Percentiles rank a stretch among this genome's conserved stretches.
Evolutionary conservation across 441 rosid species (phyloP).

Genomic region (Erysimum cheiri): DNA sequence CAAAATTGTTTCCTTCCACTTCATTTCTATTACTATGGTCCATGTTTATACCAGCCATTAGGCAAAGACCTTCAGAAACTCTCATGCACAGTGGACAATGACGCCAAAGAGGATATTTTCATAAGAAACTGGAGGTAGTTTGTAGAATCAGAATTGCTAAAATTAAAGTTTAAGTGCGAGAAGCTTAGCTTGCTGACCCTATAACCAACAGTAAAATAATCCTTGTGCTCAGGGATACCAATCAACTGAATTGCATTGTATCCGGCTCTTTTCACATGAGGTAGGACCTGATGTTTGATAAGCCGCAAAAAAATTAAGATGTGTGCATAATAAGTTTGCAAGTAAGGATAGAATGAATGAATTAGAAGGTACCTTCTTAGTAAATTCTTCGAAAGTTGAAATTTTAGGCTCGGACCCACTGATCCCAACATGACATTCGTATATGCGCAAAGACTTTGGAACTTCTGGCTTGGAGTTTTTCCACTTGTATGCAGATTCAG

Average conservation of each 20-base stretch:
- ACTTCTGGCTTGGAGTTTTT: constrained; percentile 59
- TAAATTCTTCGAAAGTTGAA: constrained; percentile 83
- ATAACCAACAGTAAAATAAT: constrained; percentile 89
- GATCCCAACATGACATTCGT: constrained; percentile 96
- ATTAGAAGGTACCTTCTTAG: constrained; percentile 60
- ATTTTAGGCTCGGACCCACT: constrained; percentile 88
- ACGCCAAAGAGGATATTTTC: constrained; percentile 20
- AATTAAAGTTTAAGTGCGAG: constrained; percentile 1
- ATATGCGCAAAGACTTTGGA: constrained; percentile 88
- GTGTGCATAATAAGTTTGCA: constrained; percentile 26
- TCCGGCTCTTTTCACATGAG: constrained; percentile 87
- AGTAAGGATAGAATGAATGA: constrained; percentile 26
- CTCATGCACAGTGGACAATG: constrained; percentile 22
- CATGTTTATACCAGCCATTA: background rate
- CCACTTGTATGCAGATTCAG: constrained; percentile 84
- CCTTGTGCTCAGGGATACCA: constrained; percentile 95
- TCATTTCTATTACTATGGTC: constrained; percentile 9
- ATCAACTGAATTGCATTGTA: constrained; percentile 93
- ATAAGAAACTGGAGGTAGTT: constrained; percentile 15
- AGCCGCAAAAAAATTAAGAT: constrained; percentile 37
- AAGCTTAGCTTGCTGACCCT: constrained; percentile 62
- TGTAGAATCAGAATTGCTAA: constrained; percentile 13
- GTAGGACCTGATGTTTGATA: constrained; percentile 71
- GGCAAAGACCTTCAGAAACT: constrained; percentile 26
- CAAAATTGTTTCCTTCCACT: constrained; percentile 11